A percentile compares a stretch with the other conserved stretches of the same genome.
Evolutionary conservation across 2,329 filamentous ascomycete species (phyloP).

Genomic region (Cordyceps javanica): DNA sequence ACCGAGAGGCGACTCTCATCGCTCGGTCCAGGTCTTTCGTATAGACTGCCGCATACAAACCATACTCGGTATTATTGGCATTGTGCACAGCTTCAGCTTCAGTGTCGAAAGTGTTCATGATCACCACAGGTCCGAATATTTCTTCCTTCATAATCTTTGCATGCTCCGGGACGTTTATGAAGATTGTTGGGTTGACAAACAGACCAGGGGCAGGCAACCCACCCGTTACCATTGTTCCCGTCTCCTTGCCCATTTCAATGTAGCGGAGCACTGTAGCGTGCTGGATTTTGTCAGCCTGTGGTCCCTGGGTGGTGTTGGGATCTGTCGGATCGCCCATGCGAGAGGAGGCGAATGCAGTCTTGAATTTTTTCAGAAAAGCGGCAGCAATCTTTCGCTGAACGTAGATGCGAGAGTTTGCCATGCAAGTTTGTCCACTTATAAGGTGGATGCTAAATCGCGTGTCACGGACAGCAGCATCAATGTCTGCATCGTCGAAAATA

Average conservation of each 20-base stretch:
- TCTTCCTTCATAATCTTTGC: conserved; percentile 51
- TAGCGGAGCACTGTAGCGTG: conserved; percentile 40
- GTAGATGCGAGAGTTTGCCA: conserved; percentile 53
- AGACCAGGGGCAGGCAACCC: not conserved
- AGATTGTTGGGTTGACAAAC: not conserved
- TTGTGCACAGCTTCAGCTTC: conserved; percentile 27
- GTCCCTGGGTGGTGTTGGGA: conserved; percentile 32
- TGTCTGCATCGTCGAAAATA: conserved; percentile 55
- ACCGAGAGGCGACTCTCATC: conserved; percentile 39
- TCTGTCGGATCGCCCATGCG: conserved; percentile 31
- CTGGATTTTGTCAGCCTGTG: conserved; percentile 45
- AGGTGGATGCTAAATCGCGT: conserved; percentile 39
- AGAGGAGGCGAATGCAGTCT: conserved; percentile 35
- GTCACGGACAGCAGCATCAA: conserved; percentile 56
- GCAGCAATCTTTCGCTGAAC: conserved; percentile 45
- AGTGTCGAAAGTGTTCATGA: conserved; percentile 39
- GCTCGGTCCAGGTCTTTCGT: conserved; percentile 45
- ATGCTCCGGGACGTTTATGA: conserved; percentile 4
- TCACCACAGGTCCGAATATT: conserved; percentile 58
- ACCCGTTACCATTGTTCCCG: conserved; percentile 15
- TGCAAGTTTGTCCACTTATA: conserved; percentile 54
- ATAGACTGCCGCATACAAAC: conserved; percentile 51
- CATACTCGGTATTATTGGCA: conserved; percentile 43
- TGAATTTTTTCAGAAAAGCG: conserved; percentile 56
- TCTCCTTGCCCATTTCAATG: conserved; percentile 41